Evolutionary conservation across 2,329 filamentous ascomycete genomes (phyloP), one percentile per base, ranked within the genome.

Genomic region (Claviceps citrina): DNA sequence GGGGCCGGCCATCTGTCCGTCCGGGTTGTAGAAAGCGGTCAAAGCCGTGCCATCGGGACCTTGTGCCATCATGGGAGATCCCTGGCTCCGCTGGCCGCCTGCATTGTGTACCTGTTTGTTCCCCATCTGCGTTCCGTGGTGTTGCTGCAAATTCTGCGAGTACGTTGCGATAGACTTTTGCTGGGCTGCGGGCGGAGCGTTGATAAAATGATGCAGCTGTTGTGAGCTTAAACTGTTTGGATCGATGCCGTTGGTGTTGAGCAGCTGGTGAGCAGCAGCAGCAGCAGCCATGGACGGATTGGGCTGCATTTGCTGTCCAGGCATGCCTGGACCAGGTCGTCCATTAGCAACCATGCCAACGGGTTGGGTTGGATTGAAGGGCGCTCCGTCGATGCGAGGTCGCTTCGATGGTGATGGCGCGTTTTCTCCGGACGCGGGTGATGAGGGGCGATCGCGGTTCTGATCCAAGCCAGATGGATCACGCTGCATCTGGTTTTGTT

Each of bases 351-450:
- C 81, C 72, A 87, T 81, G 46, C 46, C 51, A 7, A 63, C 68
- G 42, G 64, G 64, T 51, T 79, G 81, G 54, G 78, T 78, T 46
- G 78, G 77, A 56, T 84, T 84, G 61, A 84, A 85, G 8, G 71
- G 70, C 26, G 70, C 70, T 51, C 76, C 74, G 53, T 80, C 78
- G 44, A 94, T 73, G 42, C 87, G 82, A 43, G 79, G 84, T 53
- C 87, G 76, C 66, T 96, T 96, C 46, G 83, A 89, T 2, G 89
- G 89, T 25, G 89, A 96, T 4, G 86, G 85, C 20, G 84, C 86
- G 53, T 91, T 91, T 39, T 95, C 87, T 40, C 78, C 79, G 28
- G 81, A 80, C 38, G 78, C 77, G 7, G 89, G 89, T 26, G 89
- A 94, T 43, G 80, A 78, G 22, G 85, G 80, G 44, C 86, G 76